Percentiles rank a stretch among this genome's conserved stretches.
Conservation (phyloP, 148 eudicot species). For the Selenicereus undatus region DNA sequence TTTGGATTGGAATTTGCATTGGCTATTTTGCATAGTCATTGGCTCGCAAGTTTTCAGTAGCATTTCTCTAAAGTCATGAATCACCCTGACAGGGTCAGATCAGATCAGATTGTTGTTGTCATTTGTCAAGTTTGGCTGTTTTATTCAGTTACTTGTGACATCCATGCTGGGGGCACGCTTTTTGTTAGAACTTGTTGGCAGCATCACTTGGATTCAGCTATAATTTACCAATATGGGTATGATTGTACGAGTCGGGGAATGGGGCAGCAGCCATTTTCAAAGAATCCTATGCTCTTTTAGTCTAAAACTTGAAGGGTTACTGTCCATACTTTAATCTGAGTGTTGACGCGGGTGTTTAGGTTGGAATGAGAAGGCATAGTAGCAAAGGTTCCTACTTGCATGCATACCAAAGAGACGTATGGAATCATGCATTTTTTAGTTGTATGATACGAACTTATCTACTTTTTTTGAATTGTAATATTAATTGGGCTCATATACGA, state of each 20-base stretch:
- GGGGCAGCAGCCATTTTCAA: no score
- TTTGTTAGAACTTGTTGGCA: neutral
- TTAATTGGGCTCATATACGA: neutral
- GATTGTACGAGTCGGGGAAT: neutral
- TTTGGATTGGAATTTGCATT: neutral
- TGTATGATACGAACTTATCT: neutral
- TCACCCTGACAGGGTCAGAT: neutral
- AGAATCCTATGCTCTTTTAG: no score
- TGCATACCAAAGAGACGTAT: neutral
- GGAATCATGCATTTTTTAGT: neutral
- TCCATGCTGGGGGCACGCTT: neutral
- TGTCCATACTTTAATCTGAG: no score
- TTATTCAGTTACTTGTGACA: no score
- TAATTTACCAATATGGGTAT: neutral
- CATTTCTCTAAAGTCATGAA: neutral
- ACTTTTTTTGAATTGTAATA: neutral
- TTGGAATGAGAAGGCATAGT: no score
- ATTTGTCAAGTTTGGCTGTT: neutral
- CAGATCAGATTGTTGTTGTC: neutral
- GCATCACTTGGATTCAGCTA: neutral
- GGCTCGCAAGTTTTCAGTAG: neutral
- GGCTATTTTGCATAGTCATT: neutral
- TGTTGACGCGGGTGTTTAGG: no score
- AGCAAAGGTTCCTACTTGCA: no score
- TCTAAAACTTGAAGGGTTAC: neutral